Conservation (phyloP, 2,329 filamentous ascomycete genomes). For the Akanthomyces lecanii region DNA sequence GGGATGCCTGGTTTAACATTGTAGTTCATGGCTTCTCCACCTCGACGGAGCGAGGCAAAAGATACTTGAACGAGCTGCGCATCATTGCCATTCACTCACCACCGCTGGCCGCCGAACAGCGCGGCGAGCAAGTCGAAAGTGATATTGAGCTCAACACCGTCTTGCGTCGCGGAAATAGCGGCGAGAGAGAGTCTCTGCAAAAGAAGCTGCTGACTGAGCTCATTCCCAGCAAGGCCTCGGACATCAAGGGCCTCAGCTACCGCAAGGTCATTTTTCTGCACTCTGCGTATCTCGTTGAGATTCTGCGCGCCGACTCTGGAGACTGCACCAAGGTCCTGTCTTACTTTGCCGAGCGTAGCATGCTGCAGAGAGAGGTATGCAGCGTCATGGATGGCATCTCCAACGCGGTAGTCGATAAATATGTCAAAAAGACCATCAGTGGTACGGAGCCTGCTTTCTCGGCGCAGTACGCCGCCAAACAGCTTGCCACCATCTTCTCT, state of each 20-base stretch:
- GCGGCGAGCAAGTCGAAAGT: conserved; percentile 86
- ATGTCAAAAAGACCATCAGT: conserved; percentile 69
- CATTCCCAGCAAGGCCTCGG: conserved; percentile 69
- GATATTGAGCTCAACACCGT: conserved; percentile 97
- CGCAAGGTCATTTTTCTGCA: conserved; percentile 90
- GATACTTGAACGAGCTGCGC: conserved; percentile 71
- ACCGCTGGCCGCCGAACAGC: conserved; percentile 81
- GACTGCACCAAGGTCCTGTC: conserved; percentile 85
- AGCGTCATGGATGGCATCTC: conserved; percentile 62
- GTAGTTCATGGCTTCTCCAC: conserved; percentile 86
- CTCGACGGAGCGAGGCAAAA: conserved; percentile 67
- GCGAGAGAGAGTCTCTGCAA: conserved; percentile 72
- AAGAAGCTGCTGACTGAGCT: conserved; percentile 73
- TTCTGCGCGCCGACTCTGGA: conserved; percentile 76
- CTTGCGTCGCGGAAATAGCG: conserved; percentile 77
- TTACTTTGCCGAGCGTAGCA: conserved; percentile 93
- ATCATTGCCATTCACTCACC: conserved; percentile 83
- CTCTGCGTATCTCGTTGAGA: conserved; percentile 84
- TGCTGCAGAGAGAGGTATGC: conserved; percentile 60
- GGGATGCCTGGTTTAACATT: conserved; percentile 98
- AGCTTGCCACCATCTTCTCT: conserved; percentile 80
- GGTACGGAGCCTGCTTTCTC: conserved; percentile 74
- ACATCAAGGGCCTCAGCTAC: conserved; percentile 81
- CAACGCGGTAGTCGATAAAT: conserved; percentile 69
- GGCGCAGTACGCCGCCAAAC: conserved; percentile 84